Evolutionary conservation across 306 rosid genomes (phyloP).

Genomic region (Prunus campanulata): DNA sequence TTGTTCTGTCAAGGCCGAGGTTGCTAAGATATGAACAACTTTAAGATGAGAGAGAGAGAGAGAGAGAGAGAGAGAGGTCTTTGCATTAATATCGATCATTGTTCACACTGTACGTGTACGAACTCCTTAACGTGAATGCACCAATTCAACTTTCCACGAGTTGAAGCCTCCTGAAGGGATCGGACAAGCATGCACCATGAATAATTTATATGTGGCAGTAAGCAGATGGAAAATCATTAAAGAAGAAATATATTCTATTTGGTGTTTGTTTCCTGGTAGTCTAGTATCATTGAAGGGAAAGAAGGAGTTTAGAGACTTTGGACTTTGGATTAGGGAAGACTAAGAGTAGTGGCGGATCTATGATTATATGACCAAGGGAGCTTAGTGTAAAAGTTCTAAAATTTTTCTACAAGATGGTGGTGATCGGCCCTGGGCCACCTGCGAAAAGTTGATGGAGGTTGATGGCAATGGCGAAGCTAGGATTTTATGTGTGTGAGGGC

Average conservation of each 20-base stretch:
- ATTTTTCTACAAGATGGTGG: no score
- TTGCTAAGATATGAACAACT: slow-evolving; percentile 44
- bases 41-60: not conserved
- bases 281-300: not conserved
- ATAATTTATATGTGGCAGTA: not conserved
- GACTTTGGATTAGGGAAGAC: no score
- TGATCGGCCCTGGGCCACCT: no score
- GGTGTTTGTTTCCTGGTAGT: not conserved
- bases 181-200: slow-evolving; percentile 3
- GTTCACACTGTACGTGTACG: slow-evolving; percentile 1
- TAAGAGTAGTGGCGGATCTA: no score
- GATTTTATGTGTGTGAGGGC: no score
- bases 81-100: not conserved
- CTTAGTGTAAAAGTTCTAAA: no score
- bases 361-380: no score
- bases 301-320: no score
- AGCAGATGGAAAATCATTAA: not conserved
- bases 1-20: slow-evolving; percentile 98
- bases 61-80: not conserved
- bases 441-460: no score
- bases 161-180: not conserved
- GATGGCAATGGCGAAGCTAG: no score
- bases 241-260: not conserved
- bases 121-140: slow-evolving; percentile 15
- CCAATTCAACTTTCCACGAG: slow-evolving; percentile 20